A percentile compares a stretch with the other conserved stretches of the same genome.
Evolutionary conservation across 2,329 filamentous ascomycete genomes (phyloP).

Genomic region (Cercospora zeae-maydis): DNA sequence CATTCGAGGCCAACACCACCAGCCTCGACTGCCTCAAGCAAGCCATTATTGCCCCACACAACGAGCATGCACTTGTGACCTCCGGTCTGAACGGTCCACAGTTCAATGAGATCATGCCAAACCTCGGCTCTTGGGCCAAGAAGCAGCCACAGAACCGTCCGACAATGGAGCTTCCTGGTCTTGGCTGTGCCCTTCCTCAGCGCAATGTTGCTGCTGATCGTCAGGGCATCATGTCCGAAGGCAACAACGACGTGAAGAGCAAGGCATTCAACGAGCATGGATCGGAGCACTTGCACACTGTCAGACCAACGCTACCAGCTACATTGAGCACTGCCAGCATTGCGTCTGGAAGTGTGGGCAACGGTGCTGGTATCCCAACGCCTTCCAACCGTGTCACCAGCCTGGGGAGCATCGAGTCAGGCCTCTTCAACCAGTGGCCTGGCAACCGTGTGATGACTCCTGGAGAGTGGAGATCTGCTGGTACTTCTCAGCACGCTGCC

Average conservation of each 20-base stretch:
- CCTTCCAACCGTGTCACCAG: conserved; percentile 27
- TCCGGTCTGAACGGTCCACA: conserved; percentile 31
- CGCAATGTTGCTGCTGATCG: conserved; percentile 23
- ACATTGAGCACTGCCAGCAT: conserved; percentile 22
- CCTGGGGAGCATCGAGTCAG: conserved; percentile 31
- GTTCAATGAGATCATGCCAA: conserved; percentile 25
- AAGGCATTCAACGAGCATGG: conserved; percentile 4
- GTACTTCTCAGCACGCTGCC: conserved; percentile 33
- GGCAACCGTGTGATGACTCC: conserved; percentile 33
- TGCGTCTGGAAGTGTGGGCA: conserved; percentile 19
- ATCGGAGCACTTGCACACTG: conserved; percentile 8
- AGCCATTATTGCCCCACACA: conserved; percentile 32
- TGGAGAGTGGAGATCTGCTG: conserved; percentile 35
- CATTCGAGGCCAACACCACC: conserved; percentile 25
- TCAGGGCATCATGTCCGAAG: conserved; percentile 19
- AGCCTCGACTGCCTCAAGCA: conserved; percentile 34
- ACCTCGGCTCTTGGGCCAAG: conserved; percentile 35
- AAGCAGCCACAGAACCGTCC: conserved; percentile 13
- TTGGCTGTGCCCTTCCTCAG: conserved; percentile 26
- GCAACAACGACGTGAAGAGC: conserved; percentile 7
- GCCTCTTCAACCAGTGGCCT: conserved; percentile 26
- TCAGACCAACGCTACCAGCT: conserved; percentile 14
- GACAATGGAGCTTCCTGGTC: conserved; percentile 6
- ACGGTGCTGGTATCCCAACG: conserved; percentile 17
- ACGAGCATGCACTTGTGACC: conserved; percentile 35